A percentile compares a stretch with the other conserved stretches of the same genome.
These are phyloP conservation scores for Irpex sp. DNA, from an alignment of 1,284 basidiomycete genomes.

Conservation along the genomic window DNA sequence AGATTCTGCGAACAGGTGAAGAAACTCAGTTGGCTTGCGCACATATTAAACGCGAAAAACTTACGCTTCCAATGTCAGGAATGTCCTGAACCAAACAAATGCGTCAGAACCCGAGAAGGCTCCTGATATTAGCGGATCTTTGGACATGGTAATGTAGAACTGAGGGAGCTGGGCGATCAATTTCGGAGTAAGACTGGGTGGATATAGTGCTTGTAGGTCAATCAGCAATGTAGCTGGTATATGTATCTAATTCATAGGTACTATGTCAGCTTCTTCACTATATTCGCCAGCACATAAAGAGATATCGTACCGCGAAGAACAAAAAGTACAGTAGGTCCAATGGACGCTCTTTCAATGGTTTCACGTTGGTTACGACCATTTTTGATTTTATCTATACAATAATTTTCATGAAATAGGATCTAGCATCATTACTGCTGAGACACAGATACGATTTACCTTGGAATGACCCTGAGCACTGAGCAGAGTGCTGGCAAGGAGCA, in stretches of 20 bases:
- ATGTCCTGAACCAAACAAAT: constrained; percentile 65
- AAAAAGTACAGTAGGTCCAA: constrained; percentile 59
- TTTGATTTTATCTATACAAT: background rate
- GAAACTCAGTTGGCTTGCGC: background rate
- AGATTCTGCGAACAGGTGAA: constrained; percentile 38
- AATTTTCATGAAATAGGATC: background rate
- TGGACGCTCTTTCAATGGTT: constrained; percentile 49
- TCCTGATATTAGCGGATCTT: constrained; percentile 62
- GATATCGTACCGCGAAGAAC: constrained; percentile 55
- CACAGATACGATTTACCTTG: no score
- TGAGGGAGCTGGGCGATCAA: constrained; percentile 38
- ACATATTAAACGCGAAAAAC: constrained; percentile 8
- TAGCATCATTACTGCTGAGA: background rate
- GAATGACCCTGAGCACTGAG: background rate
- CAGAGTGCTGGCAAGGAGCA: background rate
- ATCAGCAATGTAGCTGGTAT: constrained; percentile 60
- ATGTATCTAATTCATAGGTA: constrained; percentile 43
- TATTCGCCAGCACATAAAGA: no score
- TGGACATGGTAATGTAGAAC: constrained; percentile 47
- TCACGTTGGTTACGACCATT: constrained; percentile 19
- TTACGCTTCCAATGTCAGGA: constrained; percentile 54
- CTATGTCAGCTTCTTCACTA: background rate
- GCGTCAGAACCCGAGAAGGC: constrained; percentile 36
- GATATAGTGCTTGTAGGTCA: constrained; percentile 71
- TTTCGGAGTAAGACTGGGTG: constrained; percentile 43